Evolutionary conservation across 2,329 filamentous ascomycete genomes (phyloP).

Genomic region (Aspergillus ochraceoroseus): DNA sequence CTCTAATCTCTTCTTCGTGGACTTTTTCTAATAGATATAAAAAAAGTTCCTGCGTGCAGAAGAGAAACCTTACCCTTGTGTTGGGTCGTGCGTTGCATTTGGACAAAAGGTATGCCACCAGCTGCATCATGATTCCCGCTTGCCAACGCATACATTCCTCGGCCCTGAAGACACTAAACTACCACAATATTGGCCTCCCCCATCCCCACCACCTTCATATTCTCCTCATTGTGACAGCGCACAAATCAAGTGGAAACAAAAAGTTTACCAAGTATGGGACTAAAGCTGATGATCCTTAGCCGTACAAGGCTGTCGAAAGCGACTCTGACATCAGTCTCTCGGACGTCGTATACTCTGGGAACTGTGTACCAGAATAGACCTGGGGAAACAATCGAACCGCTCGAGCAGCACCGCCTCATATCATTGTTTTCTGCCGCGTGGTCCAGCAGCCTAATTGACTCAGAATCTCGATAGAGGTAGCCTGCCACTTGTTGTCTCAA

Average conservation of each 20-base stretch:
- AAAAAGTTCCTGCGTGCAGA: conserved; percentile 14
- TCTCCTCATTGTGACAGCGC: conserved; percentile 27
- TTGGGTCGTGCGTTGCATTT: conserved; percentile 29
- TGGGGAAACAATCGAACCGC: conserved; percentile 15
- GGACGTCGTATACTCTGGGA: conserved; percentile 18
- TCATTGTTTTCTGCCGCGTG: conserved; percentile 20
- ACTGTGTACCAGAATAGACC: conserved; percentile 18
- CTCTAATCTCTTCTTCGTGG: conserved; percentile 4
- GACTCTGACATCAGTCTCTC: conserved; percentile 28
- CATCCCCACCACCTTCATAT: conserved; percentile 19
- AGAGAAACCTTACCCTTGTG: conserved; percentile 18
- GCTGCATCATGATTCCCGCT: conserved; percentile 32
- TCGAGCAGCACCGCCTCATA: conserved; percentile 31
- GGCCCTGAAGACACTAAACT: conserved; percentile 28
- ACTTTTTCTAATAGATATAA: conserved; percentile 7
- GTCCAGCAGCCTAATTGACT: conserved; percentile 23
- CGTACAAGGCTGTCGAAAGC: conserved; percentile 21
- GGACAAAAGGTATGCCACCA: conserved; percentile 37
- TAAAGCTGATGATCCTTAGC: conserved; percentile 26
- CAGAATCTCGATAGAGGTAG: conserved; percentile 21
- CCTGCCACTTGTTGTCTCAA: conserved; percentile 21
- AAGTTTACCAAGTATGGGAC: conserved; percentile 17
- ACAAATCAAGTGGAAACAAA: conserved; percentile 20
- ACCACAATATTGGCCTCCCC: conserved; percentile 23
- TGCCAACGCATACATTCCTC: conserved; percentile 42